Conservation (phyloP, 768 basidiomycete genomes). For the Suillus cothurnatus region DNA sequence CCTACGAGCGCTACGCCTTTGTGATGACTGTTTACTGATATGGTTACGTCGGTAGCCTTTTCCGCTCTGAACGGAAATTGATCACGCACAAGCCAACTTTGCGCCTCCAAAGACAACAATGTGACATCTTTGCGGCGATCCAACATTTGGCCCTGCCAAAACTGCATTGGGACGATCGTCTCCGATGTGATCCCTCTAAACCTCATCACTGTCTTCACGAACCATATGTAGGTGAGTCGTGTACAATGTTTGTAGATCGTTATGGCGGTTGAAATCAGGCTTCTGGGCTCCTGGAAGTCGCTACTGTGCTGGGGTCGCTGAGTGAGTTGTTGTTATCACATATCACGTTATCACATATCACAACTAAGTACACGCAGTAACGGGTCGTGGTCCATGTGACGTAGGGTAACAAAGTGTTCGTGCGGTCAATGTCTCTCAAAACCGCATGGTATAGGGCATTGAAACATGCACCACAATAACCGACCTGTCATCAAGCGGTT, state of each 20-base stretch:
- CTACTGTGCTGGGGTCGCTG: background rate
- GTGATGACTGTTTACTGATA: background rate
- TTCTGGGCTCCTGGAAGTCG: background rate
- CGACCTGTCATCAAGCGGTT: slow-evolving; percentile 13
- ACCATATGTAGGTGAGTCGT: background rate
- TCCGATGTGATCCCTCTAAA: background rate
- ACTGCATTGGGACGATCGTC: background rate
- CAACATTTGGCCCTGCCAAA: background rate
- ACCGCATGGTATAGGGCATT: background rate
- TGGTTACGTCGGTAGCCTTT: background rate
- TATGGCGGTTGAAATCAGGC: no score
- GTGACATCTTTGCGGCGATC: background rate
- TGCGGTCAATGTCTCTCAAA: background rate
- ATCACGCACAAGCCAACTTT: background rate
- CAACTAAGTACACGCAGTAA: background rate
- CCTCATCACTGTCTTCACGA: background rate
- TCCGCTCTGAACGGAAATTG: background rate
- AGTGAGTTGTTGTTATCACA: background rate
- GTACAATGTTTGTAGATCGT: background rate
- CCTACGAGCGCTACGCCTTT: background rate
- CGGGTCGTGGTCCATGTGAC: background rate
- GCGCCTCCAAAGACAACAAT: background rate
- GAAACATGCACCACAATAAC: background rate
- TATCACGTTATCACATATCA: background rate
- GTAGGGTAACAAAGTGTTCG: background rate